Evolutionary conservation across 2,329 filamentous ascomycete genomes (phyloP), one percentile per base, ranked within the genome.

Genomic region (Xylariaceae sp.): DNA sequence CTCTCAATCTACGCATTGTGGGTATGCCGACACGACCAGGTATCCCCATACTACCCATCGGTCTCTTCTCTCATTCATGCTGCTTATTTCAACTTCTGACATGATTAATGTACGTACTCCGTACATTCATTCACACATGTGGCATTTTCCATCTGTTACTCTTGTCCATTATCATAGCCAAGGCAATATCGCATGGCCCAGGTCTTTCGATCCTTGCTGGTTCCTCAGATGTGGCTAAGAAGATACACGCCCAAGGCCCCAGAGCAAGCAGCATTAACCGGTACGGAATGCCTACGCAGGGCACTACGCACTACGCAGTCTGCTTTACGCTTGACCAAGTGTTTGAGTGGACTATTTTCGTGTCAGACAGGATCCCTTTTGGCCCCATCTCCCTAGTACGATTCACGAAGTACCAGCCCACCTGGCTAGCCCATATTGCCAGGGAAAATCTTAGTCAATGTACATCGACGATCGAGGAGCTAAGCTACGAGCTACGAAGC

Each of bases 351-450:
- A 61, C 75, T 76, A 74, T 76, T 74, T 74, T 75, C 71, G 73
- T 78, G 78, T 80, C 77, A 80, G 77, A 78, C 74, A 71, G 17
- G 39, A 76, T 74, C 74, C 76, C 47, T 49, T 49, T 74, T 75
- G 74, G 72, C 72, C 73, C 78, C 76, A 77, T 77, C 77, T 78
- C 72, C 73, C 77, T 77, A 78, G 77, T 77, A 78, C 42, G 42
- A 30, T 30, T 30, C 23, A 30, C 23, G 23, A 30, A 30, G 23
- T 30, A 30, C 23, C 23, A 30, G 23, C 23, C 23, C 23, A 30
- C 23, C 23, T 30, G 23, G 23, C 23, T 30, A 30, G 23, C 23
- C 23, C 23, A 23, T 78, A 78, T 79, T 78, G 74, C 76, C 71
- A 75, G 58, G 49, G 51, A 56, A 73, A 67, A 68, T 70, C 66